Base-by-base conservation (phyloP, 768 basidiomycete species). In the Flagelloscypha sp. region DNA sequence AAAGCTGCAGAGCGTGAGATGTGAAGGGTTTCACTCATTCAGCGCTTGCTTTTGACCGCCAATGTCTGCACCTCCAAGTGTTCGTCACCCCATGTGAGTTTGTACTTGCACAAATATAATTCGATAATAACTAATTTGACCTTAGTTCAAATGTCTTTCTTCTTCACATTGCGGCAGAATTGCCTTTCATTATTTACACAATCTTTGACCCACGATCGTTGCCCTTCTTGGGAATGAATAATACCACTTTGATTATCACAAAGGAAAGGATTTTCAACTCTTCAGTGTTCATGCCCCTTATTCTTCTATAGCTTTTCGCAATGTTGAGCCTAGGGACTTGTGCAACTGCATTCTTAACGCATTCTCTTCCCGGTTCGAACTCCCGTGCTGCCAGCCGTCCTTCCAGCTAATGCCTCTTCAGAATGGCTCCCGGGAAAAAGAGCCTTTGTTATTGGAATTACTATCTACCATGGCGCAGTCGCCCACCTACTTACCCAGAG, bases 341-440 rank as follows among this genome's bases (percentile, higher is more conserved):
- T 46, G 44, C 82, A 21, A 64, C 70, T 3, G 57, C 75, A 0
- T 53, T 85, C 3, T 63, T 89, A n/a, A 74, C 71, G 37, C 87
- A 66, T 48, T 54, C 69, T 4, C 69, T 90, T 9, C 87, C 86
- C 47, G 85, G 85, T 79, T 29, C 24, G 72, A 6, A 5, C 24
- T 30, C 31, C 32, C 24, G 20, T 35, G 38, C 9, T 24, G 6
- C 21, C 3, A 7, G 35, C 15, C 9, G 13, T n/a, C 18, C 41
- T 25, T 15, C 21, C 27, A 4, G 24, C 18, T 7, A 18, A 8
- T 27, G 21, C 27, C 2, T 12, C 24, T 8, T 12, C 42, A 84
- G 86, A 89, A 46, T 87, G 84, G 55, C 60, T 89, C 3, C 87
- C 86, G 0, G 85, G 85, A 8, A 90, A 90, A 61, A 76, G 87